Conservation (phyloP, 768 basidiomycete species). For the Amanita exitialis region DNA sequence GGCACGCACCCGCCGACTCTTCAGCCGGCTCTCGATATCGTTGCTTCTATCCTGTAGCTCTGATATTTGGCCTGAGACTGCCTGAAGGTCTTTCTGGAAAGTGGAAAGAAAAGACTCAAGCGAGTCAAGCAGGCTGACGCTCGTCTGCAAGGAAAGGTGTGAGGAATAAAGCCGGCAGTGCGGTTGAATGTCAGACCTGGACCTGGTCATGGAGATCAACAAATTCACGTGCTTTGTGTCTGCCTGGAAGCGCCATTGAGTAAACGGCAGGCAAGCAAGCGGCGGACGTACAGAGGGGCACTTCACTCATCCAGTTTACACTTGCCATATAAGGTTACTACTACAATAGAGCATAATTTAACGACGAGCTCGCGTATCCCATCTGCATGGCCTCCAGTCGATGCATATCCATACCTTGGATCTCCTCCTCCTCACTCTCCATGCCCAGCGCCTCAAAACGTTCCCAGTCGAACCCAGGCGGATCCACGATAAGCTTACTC, state of each 20-base stretch:
- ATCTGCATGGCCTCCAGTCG: constrained; percentile 10
- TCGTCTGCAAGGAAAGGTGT: constrained; percentile 46
- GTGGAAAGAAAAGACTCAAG: constrained; percentile 89
- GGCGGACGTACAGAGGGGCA: background rate
- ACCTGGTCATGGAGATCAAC: constrained; percentile 89
- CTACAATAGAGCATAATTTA: constrained; percentile 24
- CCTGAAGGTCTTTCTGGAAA: constrained; percentile 89
- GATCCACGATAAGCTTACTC: constrained; percentile 33
- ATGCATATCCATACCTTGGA: constrained; percentile 10
- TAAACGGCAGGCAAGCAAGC: background rate
- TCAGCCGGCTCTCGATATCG: constrained; percentile 81
- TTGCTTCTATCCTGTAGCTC: constrained; percentile 87
- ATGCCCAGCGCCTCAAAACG: constrained; percentile 41
- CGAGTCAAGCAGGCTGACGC: constrained; percentile 75
- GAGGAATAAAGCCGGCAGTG: background rate
- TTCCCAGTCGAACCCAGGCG: constrained; percentile 40
- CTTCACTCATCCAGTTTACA: background rate
- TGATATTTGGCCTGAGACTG: constrained; percentile 93
- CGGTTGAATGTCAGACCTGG: constrained; percentile 38
- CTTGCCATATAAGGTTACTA: background rate
- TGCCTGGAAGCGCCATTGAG: constrained; percentile 16
- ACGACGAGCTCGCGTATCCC: constrained; percentile 18
- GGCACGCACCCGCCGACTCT: constrained; percentile 65
- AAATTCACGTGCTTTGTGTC: constrained; percentile 48
- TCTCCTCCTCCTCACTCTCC: constrained; percentile 38